A percentile compares a stretch with the other conserved stretches of the same genome.
phyloP scores from a whole-genome alignment of 352 stramenopile species.

The Bremia lactucae region DNA sequence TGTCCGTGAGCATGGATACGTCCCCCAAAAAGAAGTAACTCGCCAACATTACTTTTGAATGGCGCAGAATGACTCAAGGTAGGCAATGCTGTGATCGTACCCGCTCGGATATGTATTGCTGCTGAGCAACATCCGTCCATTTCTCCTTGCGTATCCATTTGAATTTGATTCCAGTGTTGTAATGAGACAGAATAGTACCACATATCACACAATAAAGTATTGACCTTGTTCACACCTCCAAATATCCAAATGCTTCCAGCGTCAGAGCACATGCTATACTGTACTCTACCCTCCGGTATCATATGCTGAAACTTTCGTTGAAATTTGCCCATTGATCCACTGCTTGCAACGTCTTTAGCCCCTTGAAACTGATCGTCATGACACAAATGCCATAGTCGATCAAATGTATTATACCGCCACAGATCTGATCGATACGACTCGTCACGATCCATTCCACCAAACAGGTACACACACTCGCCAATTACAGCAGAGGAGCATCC shows the following conservation, averaged over 20 bases:
- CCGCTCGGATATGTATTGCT: conserved; percentile 32
- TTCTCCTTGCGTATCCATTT: conserved; percentile 33
- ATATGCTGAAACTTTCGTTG: conserved; percentile 33
- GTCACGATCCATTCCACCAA: conserved; percentile 72
- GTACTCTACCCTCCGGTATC: conserved; percentile 38
- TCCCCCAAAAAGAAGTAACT: conserved; percentile 41
- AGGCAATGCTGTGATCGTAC: conserved; percentile 38
- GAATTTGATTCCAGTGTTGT: conserved; percentile 52
- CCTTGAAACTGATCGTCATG: conserved; percentile 75
- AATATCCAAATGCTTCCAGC: conserved; percentile 78
- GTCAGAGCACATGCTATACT: conserved; percentile 71
- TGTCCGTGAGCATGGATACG: conserved; percentile 19
- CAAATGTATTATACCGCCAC: conserved; percentile 83
- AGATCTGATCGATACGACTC: conserved; percentile 67
- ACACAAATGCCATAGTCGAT: conserved; percentile 78
- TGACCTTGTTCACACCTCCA: conserved; percentile 40
- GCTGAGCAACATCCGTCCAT: conserved; percentile 38
- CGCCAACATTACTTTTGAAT: conserved; percentile 7
- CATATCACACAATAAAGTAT: conserved; percentile 45
- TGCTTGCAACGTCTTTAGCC: conserved; percentile 11
- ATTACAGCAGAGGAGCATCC: conserved; percentile 62
- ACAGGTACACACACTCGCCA: conserved; percentile 76
- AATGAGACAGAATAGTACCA: conserved; percentile 69
- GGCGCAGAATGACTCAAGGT: conserved; percentile 22
- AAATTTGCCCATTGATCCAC: not conserved